Evolutionary conservation across 805 yeast species (phyloP).

Genomic region (Maudiozyma barnettii): DNA sequence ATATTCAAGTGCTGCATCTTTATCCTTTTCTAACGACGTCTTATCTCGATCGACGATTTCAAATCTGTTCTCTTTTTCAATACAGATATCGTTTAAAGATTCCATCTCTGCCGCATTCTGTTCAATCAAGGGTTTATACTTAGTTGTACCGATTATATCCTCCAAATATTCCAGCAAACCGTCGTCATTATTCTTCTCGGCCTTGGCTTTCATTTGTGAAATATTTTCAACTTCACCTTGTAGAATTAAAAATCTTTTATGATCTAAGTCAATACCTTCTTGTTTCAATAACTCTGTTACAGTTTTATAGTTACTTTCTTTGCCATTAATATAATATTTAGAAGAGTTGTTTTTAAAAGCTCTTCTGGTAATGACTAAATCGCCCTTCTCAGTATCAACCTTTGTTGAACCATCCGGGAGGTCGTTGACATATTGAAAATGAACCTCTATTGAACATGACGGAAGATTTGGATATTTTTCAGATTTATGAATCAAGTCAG

Average conservation of each 20-base stretch:
- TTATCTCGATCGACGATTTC: slow-evolving; percentile 74
- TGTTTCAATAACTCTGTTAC: slow-evolving; percentile 66
- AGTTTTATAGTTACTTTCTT: slow-evolving; percentile 60
- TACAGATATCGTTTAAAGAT: slow-evolving; percentile 66
- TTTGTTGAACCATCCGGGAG: slow-evolving; percentile 36
- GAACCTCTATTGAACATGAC: slow-evolving; percentile 85
- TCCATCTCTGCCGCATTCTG: slow-evolving; percentile 52
- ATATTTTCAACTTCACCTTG: slow-evolving; percentile 98
- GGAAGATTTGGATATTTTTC: slow-evolving; percentile 55
- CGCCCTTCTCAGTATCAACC: slow-evolving; percentile 43
- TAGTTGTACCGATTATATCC: slow-evolving; percentile 91
- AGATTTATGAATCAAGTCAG: slow-evolving; percentile 88
- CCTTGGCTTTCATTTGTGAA: slow-evolving; percentile 98
- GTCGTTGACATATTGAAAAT: slow-evolving; percentile 71
- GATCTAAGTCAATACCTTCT: slow-evolving; percentile 89
- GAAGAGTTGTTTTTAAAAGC: slow-evolving; percentile 73
- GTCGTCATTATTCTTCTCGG: slow-evolving; percentile 84
- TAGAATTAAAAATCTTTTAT: slow-evolving; percentile 83
- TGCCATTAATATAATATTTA: slow-evolving; percentile 64
- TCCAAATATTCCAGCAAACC: slow-evolving; percentile 90
- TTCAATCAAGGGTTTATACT: slow-evolving; percentile 71
- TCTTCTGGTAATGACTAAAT: slow-evolving; percentile 64
- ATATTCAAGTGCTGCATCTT: slow-evolving; percentile 59
- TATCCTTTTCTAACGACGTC: slow-evolving; percentile 48
- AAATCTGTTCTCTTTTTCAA: slow-evolving; percentile 72